Base-by-base conservation (phyloP, 495 filamentous ascomycete species). In the Aspergillus olivimuriae region DNA sequence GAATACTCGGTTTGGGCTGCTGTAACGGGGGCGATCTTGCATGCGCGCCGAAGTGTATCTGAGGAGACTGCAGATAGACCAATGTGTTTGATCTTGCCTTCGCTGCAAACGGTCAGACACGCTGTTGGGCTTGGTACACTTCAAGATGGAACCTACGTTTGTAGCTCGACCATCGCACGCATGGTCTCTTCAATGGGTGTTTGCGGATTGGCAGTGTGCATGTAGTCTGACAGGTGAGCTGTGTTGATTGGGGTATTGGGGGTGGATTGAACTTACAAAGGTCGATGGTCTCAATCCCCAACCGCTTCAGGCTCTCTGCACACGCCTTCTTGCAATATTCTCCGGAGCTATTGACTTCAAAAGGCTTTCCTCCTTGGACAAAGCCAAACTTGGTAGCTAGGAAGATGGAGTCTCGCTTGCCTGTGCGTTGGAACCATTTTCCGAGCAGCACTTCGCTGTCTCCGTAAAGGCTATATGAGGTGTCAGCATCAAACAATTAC, bases 71-170 rank as follows among this genome's bases (percentile, higher is more conserved):
- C 55, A 0, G 40, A 70, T 1, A 75, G 50, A 19, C 73, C 73
- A 9, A 77, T 54, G 37, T 72, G 57, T 14, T 65, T 60, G 39
- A 75, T 68, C 41, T 76, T 77, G 14, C 73, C 73, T 44, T 72
- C 63, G 11, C 70, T 75, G 41, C 17, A 14, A 19, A 30, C 12
- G 24, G 5, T 28, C 11, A 28, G 24, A 28, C 11, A 6, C 24
- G 24, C 6, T 28, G 24, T 6, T 28, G 24, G 24, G 11, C 6
- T 28, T 28, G 24, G 24, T 28, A 11, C 15, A 2, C 11, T 9
- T 10, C 15, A 12, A n/a, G 8, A 3, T 20, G 4, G 14, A 14
- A 11, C 24, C 10, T 6, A 24, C 41, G 16, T 11, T 23, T 43
- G 20, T 8, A 43, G 26, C 17, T 43, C 41, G 8, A 14, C 30